Base-by-base conservation (phyloP, 352 stramenopile species). In the Globisporangium solare region DNA sequence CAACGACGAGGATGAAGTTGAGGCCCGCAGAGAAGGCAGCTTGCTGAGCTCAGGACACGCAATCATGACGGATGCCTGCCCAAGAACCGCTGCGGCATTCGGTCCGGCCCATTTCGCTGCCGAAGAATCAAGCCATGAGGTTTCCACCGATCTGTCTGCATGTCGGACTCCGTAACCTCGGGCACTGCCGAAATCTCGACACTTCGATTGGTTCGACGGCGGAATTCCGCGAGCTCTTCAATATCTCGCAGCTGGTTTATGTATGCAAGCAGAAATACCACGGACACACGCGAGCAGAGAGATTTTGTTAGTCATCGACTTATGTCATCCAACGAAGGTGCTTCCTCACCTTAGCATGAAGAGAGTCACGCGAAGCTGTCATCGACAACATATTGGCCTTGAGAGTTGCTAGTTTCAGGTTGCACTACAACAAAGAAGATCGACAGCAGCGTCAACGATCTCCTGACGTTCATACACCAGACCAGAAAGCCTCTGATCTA, bases 81-180 rank as follows among this genome's bases (percentile, higher is more conserved):
- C 5, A 92, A 58, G 47, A 79, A 90, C 5, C 74, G 66, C 52
- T 92, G 82, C 8, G 82, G 79, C 66, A 87, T 82, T n/a, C 76
- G 66, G 22, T 89, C 70, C 2, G 70, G 66, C 4, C 70, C 74
- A 60, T 92, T 92, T 4, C 82, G 79, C 40, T 92, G 79, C 6
- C 77, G 73, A 40, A 92, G 54, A 46, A 89, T 82, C 6, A 92
- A 54, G n/a, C 82, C 82, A 50, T 84, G 73, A 2, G 82, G 82
- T 41, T 76, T 76, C 82, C 82, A 92, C 11, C 66, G 67, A 54
- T 92, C 82, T 0, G 82, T 92, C 54, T 92, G 82, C 60, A 88
- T 78, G 20, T 84, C 74, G 0, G 56, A 61, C 22, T 92, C 79
- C 3, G 49, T 67, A 7, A 66, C 71, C 20, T 79, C 66, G 1